These are phyloP conservation scores for Schizophyllum amplum DNA, from an alignment of 1,284 basidiomycete species.

Conservation along the genomic window DNA sequence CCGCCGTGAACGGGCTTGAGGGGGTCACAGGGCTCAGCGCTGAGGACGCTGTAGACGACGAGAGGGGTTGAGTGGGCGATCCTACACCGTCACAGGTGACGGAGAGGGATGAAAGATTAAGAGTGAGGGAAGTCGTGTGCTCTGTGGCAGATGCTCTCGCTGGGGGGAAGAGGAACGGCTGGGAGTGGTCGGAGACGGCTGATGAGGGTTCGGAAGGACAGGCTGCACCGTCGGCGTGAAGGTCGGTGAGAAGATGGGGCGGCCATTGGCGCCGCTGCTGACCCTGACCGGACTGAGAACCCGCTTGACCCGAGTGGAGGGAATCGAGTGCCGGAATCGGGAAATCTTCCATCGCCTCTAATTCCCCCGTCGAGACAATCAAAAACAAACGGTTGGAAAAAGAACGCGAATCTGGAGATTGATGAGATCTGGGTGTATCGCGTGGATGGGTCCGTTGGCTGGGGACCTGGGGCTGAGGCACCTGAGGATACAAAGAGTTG, in stretches of 20 bases:
- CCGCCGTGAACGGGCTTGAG: constrained; percentile 40
- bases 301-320: not conserved
- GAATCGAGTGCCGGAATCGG: not conserved
- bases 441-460: not conserved
- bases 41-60: constrained; percentile 26
- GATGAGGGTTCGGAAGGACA: constrained; percentile 21
- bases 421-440: not conserved
- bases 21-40: constrained; percentile 49
- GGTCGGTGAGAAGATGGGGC: constrained; percentile 18
- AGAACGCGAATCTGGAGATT: not conserved
- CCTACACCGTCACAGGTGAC: constrained; percentile 56
- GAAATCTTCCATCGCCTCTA: not conserved
- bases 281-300: constrained; percentile 1
- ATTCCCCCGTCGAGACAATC: not conserved
- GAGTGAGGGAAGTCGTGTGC: constrained; percentile 35
- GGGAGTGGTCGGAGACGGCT: constrained; percentile 8
- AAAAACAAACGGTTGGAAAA: not conserved
- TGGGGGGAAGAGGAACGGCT: constrained; percentile 11
- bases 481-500: not conserved
- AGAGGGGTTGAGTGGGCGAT: constrained; percentile 45
- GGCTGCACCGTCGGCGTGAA: constrained; percentile 11
- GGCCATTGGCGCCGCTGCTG: constrained; percentile 22
- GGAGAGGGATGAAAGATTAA: constrained; percentile 57
- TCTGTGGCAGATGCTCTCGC: constrained; percentile 8
- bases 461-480: not conserved